A percentile compares a stretch with the other conserved stretches of the same genome.
phyloP scores from a whole-genome alignment of 2,329 filamentous ascomycete genomes.

The Lomentospora prolificans region DNA sequence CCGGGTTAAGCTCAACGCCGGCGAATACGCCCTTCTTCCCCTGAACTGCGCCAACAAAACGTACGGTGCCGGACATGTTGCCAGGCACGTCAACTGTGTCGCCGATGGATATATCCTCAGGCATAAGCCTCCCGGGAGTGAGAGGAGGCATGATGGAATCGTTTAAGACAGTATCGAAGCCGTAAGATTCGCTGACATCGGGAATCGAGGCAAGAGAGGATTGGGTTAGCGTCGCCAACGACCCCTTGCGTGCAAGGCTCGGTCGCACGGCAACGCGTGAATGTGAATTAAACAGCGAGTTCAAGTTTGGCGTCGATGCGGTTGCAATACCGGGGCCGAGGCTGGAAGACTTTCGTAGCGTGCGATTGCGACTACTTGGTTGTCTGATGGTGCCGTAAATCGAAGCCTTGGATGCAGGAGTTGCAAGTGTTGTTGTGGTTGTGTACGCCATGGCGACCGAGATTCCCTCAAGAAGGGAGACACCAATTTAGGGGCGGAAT shows the following conservation, averaged over 20 bases:
- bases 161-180: conserved; percentile 41
- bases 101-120: conserved; percentile 57
- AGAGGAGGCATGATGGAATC: conserved; percentile 27
- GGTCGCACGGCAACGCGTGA: conserved; percentile 29
- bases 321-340: conserved; percentile 29
- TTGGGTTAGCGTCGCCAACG: conserved; percentile 58
- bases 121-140: conserved; percentile 41
- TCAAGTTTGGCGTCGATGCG: conserved; percentile 50
- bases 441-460: conserved; percentile 7
- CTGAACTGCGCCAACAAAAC: conserved; percentile 76
- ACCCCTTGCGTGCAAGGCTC: conserved; percentile 58
- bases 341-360: conserved; percentile 32
- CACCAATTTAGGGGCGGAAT: conserved; percentile 1
- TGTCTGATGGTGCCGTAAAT: conserved; percentile 22
- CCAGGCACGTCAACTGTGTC: conserved; percentile 87
- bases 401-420: conserved; percentile 35
- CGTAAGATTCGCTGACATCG: conserved; percentile 56
- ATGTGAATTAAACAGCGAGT: conserved; percentile 38
- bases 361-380: conserved; percentile 30
- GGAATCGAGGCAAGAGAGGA: conserved; percentile 54
- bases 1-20: conserved; percentile 76
- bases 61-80: conserved; percentile 81
- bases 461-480: conserved; percentile 7
- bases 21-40: conserved; percentile 89
- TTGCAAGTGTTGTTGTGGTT: conserved; percentile 17